Evolutionary conservation across 2,329 filamentous ascomycete species (phyloP), one percentile per base, ranked within the genome.

Genomic region (Fusarium ramigenum): DNA sequence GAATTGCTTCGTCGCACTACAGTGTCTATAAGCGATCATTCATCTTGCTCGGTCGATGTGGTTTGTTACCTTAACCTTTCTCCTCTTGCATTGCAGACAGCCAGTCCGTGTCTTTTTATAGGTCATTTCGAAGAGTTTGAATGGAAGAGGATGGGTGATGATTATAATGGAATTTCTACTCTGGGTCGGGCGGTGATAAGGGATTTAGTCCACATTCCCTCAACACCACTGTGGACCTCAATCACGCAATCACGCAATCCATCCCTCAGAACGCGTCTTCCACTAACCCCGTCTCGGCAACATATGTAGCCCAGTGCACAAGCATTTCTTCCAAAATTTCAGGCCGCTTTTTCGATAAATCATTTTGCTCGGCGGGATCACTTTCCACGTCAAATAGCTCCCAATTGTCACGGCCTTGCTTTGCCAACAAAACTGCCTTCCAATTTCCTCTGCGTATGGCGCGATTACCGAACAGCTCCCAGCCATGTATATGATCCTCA

Each of bases 361-460:
- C 56, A 18, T 49, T 21, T 18, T 60, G 60, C 21, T 71, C 68
- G 21, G 46, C 57, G 0, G 56, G 68, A 34, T 71, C 68, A 5
- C 67, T 25, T 11, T 25, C 44, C 2, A 72, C 30, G n/a, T 72
- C 47, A 12, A 60, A 72, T 12, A 72, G 52, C 47, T 72, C 49
- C 69, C 69, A 72, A 9, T 36, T n/a, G 7, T 42, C 40, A 7
- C 23, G 40, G 8, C 52, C 37, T 34, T 47, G 43, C 34, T 63
- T 65, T 5, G 52, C 37, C 8, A 62, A 15, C 23, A 49, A 60
- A 19, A 89, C 84, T 11, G 87, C 87, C 75, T 90, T 90, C 84
- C 85, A 90, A 60, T 87, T 83, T 8, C 86, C 88, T 50, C 85
- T 85, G 25, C 88, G 86, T 15, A 90, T 83, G 0, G 88, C 89